A percentile compares a stretch with the other conserved stretches of the same genome.
These are phyloP conservation scores for Phialophora expanda DNA, from an alignment of 2,329 filamentous ascomycete species.

Conservation along the genomic window DNA sequence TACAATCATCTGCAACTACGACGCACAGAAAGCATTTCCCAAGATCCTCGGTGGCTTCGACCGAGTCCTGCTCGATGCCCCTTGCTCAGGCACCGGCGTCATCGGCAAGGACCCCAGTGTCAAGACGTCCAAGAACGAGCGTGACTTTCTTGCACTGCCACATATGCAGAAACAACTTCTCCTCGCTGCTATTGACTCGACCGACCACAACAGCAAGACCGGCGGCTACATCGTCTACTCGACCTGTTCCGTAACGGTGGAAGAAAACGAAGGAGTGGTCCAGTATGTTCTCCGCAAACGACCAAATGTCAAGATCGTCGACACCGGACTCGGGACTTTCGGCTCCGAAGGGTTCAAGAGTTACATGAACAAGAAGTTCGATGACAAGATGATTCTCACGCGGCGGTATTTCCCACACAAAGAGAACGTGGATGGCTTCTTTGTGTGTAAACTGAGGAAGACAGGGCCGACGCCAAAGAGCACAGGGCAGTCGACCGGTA, in stretches of 20 bases:
- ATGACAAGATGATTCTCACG: slow-evolving; percentile 80
- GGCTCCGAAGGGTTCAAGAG: slow-evolving; percentile 90
- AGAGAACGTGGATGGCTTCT: slow-evolving; percentile 98
- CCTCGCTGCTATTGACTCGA: slow-evolving; percentile 90
- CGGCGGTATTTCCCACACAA: slow-evolving; percentile 87
- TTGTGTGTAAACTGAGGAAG: slow-evolving; percentile 97
- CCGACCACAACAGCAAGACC: slow-evolving; percentile 87
- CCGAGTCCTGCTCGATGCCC: slow-evolving; percentile 88
- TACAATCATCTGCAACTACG: slow-evolving; percentile 93
- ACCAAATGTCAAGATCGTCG: slow-evolving; percentile 91
- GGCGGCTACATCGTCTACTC: slow-evolving; percentile 97
- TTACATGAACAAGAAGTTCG: slow-evolving; percentile 90
- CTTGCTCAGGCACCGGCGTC: slow-evolving; percentile 95
- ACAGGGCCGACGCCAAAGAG: slow-evolving; percentile 70
- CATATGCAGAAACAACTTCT: slow-evolving; percentile 95
- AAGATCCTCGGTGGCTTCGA: slow-evolving; percentile 95
- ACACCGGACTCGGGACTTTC: slow-evolving; percentile 81
- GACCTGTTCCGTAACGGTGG: slow-evolving; percentile 90
- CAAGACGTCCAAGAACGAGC: slow-evolving; percentile 97
- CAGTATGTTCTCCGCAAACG: slow-evolving; percentile 90
- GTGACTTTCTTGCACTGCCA: slow-evolving; percentile 89
- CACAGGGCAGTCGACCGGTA: slow-evolving; percentile 33
- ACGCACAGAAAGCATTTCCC: slow-evolving; percentile 85
- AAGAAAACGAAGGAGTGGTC: slow-evolving; percentile 93
- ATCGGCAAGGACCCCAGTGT: slow-evolving; percentile 96